Evolutionary conservation across 441 rosid genomes (phyloP), one percentile per base, ranked within the genome.

Genomic region (Euphorbia schlechtendalii): DNA sequence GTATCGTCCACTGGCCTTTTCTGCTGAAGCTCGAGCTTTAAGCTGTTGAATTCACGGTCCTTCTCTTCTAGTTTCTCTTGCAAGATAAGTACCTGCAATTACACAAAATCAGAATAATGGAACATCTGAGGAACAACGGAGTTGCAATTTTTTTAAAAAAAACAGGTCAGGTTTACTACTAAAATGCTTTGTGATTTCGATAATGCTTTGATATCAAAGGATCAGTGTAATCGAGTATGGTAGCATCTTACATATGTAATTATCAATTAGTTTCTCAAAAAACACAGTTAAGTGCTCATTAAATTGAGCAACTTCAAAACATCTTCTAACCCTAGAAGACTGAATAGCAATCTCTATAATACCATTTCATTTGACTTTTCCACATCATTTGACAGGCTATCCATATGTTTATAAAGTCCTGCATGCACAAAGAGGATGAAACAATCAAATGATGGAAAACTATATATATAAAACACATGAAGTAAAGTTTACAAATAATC

Each of bases 341-440:
- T 57, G 5, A 21, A 11, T 30, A 46, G 17, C n/a, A 56, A 41
- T 24, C 25, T 55, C 28, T 30, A 15, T 63, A 68, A 61, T 32
- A 93, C 97, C 92, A 75, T 83, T 80, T 88, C 99, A 75, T 87
- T 90, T 55, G 97, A 89, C 76, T 87, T 86, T 77, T 90, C 97
- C 8, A 82, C 86, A 74, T 90, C 94, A 72, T 81, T 80, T 18
- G 96, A 81, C 69, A 94, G 76, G 41, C 86, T 86, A 34, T 88
- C 97, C 96, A 88, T 82, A 59, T 90, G 88, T 73, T 84, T 78
- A 80, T 72, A 82, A 20, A 93, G 75, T 59, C 84, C 98, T 92
- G 84, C 73, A 80, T n/a, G n/a, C n/a, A n/a, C 61, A 59, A 74
- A 71, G 60, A 80, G 49, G 30, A 69, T 28, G 63, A 63, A 67